These are phyloP conservation scores for Pelargonium australe DNA, from an alignment of 441 rosid genomes.

Conservation along the genomic window DNA sequence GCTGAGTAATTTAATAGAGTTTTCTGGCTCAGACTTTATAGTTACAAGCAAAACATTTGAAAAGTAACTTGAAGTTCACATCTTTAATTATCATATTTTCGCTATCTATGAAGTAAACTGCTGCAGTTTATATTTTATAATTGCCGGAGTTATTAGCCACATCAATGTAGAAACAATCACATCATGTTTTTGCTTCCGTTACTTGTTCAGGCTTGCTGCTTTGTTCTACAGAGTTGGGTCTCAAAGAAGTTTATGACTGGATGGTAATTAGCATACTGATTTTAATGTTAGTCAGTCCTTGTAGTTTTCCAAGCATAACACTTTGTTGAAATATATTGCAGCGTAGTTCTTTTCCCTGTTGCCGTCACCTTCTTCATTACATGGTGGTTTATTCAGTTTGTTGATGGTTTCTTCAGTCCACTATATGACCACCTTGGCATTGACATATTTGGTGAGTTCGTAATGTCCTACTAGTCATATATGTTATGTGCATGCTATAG, in stretches of 20 bases:
- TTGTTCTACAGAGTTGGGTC: slow-evolving; percentile 84
- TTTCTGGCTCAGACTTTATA: not conserved
- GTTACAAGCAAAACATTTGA: not conserved
- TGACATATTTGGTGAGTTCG: slow-evolving; percentile 67
- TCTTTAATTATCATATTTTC: not conserved
- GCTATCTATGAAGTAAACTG: no score
- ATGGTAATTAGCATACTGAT: slow-evolving; percentile 44
- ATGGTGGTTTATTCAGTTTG: slow-evolving; percentile 98
- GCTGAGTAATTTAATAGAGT: not conserved
- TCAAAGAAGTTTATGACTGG: slow-evolving; percentile 99
- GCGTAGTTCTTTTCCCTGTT: slow-evolving; percentile 89
- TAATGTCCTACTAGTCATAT: not conserved
- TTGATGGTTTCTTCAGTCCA: slow-evolving; percentile 94
- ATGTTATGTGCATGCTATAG: not conserved
- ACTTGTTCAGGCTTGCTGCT: slow-evolving; percentile 71
- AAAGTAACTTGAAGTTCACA: not conserved
- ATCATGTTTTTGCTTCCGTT: slow-evolving; percentile 11
- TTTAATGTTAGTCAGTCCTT: not conserved
- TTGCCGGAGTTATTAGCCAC: not conserved
- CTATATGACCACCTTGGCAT: slow-evolving; percentile 76
- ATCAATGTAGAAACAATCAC: not conserved
- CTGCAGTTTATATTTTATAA: no score
- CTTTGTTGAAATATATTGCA: slow-evolving; percentile 33
- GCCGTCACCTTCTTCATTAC: slow-evolving; percentile 88
- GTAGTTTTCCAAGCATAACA: slow-evolving; percentile 17